Evolutionary conservation across 2,329 filamentous ascomycete species (phyloP), one percentile per base, ranked within the genome.

Genomic region (Myriangium duriaei): DNA sequence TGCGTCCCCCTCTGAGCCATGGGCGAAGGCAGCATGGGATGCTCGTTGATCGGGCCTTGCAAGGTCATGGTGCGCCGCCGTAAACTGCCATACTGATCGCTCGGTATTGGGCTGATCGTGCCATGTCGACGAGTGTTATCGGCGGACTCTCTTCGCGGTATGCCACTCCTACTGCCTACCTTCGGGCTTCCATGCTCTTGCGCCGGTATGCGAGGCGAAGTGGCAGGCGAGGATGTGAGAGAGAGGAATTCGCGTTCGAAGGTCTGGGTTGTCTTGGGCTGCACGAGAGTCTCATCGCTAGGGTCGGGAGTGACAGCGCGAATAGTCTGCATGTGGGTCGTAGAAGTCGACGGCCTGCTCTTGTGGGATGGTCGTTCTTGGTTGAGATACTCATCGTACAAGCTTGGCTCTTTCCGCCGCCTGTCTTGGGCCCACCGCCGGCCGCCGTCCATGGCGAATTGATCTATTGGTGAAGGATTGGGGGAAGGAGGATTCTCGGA

Each of bases 221-320:
- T 28, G 9, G 32, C 16, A 5, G 41, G 41, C 3, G 41, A 42
- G 4, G 32, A 28, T 17, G 29, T 33, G 14, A 35, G 37, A 7
- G 39, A 37, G 11, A 41, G 32, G 39, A 34, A 39, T 37, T 42
- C 26, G 12, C 40, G 40, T 28, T 42, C 40, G 10, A 34, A 42
- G 12, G 33, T 34, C 28, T 32, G 34, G 11, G 30, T 34, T 9
- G 28, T 38, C 3, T 37, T 37, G 11, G 41, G 32, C n/a, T 37
- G 29, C 6, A 42, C 34, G 17, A 42, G 34, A 16, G 30, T 32
- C 34, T 45, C 43, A 21, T 42, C 40, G 1, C 35, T 32, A 12
- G 32, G 32, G 30, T 84, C 79, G 47, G 79, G 77, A 44, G 78
- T 81, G 46, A 81, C 75, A 40, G 76, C 63, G 45, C 79, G 74